A percentile compares a stretch with the other conserved stretches of the same genome.
Evolutionary conservation across 305 asterid genomes (phyloP).

Genomic region (Withania somnifera): DNA sequence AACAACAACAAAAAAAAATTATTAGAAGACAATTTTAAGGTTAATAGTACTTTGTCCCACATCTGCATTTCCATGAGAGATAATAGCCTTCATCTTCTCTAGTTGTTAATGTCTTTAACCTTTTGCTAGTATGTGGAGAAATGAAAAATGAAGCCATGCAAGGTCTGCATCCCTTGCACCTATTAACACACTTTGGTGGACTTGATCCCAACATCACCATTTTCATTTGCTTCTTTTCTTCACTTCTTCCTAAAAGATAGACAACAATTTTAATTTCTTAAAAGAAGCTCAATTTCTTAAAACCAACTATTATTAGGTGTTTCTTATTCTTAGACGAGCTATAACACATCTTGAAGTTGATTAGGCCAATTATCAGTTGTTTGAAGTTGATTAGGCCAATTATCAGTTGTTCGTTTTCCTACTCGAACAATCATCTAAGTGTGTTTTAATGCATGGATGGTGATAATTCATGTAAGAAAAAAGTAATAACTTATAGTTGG

Average conservation of each 20-base stretch:
- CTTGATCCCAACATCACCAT: constrained; percentile 10
- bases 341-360: not conserved
- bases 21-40: not conserved
- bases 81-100: constrained; percentile 2
- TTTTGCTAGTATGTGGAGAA: not conserved
- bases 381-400: not conserved
- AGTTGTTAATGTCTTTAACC: not conserved
- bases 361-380: not conserved
- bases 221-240: constrained; percentile 3
- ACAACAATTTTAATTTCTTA: not conserved
- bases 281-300: not conserved
- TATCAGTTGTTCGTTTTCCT: not conserved
- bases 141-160: not conserved
- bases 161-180: constrained; percentile 8
- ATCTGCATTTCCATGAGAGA: constrained; percentile 1
- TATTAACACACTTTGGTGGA: constrained; percentile 9
- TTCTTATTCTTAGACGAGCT: not conserved
- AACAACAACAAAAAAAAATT: not conserved
- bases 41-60: not conserved
- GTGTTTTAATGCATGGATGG: not conserved
- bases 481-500: not conserved
- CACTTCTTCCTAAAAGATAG: constrained; percentile 1
- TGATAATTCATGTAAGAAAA: not conserved
- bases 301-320: not conserved
- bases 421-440: not conserved